phyloP scores from a whole-genome alignment of 2,329 filamentous ascomycete species.

The Beauveria rudraprayagi region DNA sequence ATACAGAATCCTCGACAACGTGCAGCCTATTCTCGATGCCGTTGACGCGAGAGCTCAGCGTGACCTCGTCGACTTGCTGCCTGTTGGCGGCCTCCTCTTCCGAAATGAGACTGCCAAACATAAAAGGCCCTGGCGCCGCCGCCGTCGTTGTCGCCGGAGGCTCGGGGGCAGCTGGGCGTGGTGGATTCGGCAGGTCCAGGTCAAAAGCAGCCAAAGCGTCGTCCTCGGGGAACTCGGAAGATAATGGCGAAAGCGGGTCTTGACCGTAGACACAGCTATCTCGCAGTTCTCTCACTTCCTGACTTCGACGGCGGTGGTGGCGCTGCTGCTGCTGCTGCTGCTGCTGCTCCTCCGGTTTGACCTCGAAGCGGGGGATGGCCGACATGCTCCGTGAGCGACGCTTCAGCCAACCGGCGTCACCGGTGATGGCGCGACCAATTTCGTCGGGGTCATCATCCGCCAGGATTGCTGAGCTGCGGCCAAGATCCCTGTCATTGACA shows the following conservation, averaged over 20 bases:
- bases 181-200: not conserved
- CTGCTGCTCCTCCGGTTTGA: slow-evolving; percentile 20
- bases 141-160: not conserved
- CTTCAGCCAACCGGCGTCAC: slow-evolving; percentile 39
- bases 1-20: slow-evolving; percentile 1
- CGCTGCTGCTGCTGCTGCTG: slow-evolving; percentile 4
- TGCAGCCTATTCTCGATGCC: slow-evolving; percentile 8
- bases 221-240: slow-evolving; percentile 35
- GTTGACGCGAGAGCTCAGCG: slow-evolving; percentile 1
- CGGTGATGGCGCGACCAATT: slow-evolving; percentile 56
- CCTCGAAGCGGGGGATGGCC: slow-evolving; percentile 37
- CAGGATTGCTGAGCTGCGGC: slow-evolving; percentile 20
- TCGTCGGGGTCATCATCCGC: slow-evolving; percentile 39
- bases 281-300: slow-evolving; percentile 58
- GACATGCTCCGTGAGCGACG: slow-evolving; percentile 54
- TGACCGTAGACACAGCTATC: slow-evolving; percentile 48
- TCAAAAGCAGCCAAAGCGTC: slow-evolving; percentile 18
- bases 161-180: not conserved
- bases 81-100: not conserved
- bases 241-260: slow-evolving; percentile 38
- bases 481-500: slow-evolving; percentile 39
- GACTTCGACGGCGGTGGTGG: slow-evolving; percentile 43
- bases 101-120: not conserved
- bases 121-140: not conserved
- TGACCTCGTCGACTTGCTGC: not conserved